Conservation (phyloP, 805 yeast species). For the Kodamaea kakaduensis region DNA sequence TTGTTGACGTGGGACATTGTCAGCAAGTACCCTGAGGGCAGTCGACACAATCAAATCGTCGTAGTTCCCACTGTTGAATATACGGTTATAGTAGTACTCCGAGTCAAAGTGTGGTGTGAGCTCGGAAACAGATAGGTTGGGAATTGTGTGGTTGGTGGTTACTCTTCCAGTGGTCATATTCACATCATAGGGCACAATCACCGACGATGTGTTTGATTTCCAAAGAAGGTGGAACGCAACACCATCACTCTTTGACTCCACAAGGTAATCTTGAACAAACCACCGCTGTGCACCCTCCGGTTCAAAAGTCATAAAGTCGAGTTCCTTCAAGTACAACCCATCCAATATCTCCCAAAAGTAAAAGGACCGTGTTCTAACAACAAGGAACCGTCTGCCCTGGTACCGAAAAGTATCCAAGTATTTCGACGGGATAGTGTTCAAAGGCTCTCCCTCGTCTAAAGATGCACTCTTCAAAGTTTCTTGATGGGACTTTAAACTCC, state of each 20-base stretch:
- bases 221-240: neutral
- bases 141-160: constrained; percentile 10
- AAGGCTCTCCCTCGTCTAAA: constrained; percentile 9
- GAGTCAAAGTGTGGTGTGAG: constrained; percentile 24
- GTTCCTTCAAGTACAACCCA: constrained; percentile 8
- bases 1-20: constrained; percentile 13
- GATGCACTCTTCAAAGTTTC: constrained; percentile 9
- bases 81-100: constrained; percentile 40
- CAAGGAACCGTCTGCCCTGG: constrained; percentile 14
- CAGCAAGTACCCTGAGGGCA: constrained; percentile 45
- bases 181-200: constrained; percentile 15
- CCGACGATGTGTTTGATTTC: constrained; percentile 24
- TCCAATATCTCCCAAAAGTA: constrained; percentile 20
- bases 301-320: constrained; percentile 17
- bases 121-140: constrained; percentile 12
- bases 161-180: constrained; percentile 53
- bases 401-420: constrained; percentile 21
- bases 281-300: constrained; percentile 16
- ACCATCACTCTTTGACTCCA: neutral
- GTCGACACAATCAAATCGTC: constrained; percentile 47
- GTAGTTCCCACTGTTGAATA: constrained; percentile 50
- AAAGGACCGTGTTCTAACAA: constrained; percentile 18
- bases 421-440: constrained; percentile 28
- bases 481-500: constrained; percentile 48
- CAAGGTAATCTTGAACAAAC: constrained; percentile 2